Percentiles rank a stretch among this genome's conserved stretches.
These are phyloP conservation scores for Myxozyma monticola DNA, from an alignment of 805 yeast genomes.

Conservation along the genomic window DNA sequence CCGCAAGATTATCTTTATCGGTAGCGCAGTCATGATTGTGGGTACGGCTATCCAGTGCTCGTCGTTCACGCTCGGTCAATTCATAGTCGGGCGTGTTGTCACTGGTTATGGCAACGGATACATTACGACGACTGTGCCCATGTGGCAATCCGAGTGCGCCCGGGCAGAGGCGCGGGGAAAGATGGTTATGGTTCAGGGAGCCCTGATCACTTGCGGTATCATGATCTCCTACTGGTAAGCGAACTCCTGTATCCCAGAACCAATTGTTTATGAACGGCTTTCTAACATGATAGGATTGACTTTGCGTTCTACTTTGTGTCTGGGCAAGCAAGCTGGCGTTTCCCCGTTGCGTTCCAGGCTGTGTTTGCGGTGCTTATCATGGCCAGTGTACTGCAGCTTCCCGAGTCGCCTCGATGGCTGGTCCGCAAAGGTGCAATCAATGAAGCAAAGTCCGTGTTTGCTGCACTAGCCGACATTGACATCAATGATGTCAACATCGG, in stretches of 20 bases:
- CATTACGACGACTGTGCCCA: slow-evolving; percentile 75
- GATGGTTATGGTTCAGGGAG: slow-evolving; percentile 67
- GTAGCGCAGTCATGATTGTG: slow-evolving; percentile 55
- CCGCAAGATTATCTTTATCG: slow-evolving; percentile 58
- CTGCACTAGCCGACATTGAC: slow-evolving; percentile 35
- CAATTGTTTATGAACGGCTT: too few relatives aligned
- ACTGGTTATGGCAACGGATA: slow-evolving; percentile 77
- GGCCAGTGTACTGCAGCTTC: slow-evolving; percentile 54
- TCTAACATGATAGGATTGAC: slow-evolving; percentile 47
- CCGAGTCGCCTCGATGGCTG: slow-evolving; percentile 85
- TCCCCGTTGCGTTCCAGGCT: slow-evolving; percentile 74
- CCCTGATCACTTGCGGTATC: slow-evolving; percentile 70
- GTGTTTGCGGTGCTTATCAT: slow-evolving; percentile 61
- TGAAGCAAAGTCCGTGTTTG: slow-evolving; percentile 46
- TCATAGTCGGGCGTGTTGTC: slow-evolving; percentile 69
- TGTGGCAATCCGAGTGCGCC: slow-evolving; percentile 77
- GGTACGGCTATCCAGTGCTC: slow-evolving; percentile 61
- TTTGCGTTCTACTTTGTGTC: slow-evolving; percentile 64
- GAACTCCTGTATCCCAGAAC: background rate
- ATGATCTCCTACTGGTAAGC: slow-evolving; percentile 58
- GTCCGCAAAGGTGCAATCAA: slow-evolving; percentile 68
- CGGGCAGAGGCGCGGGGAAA: slow-evolving; percentile 66
- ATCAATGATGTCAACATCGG: slow-evolving; percentile 36
- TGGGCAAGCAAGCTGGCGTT: slow-evolving; percentile 59
- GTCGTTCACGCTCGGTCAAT: slow-evolving; percentile 64